Evolutionary conservation across 441 rosid species (phyloP), one percentile per base, ranked within the genome.

Genomic region (Mallotus japonicus): DNA sequence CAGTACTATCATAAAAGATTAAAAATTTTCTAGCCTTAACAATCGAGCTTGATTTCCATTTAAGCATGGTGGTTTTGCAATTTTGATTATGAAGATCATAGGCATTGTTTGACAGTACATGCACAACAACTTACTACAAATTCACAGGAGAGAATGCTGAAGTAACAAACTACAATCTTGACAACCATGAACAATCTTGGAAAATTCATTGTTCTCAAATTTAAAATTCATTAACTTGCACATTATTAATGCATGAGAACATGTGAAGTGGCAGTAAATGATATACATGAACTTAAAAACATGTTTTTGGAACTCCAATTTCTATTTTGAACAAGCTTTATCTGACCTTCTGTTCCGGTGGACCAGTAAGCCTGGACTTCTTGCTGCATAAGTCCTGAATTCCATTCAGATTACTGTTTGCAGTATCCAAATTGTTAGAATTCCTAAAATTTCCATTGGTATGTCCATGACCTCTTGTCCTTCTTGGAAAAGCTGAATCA

Each of bases 261-360:
- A 28, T 62, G 70, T 47, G 63, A 65, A 63, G 60, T 16, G 42
- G 22, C 17, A 8, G 40, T 34, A 34, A 34, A 34, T 34, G 40
- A 63, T 56, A 61, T 8, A 10, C 7, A 16, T 34, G 13, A 40
- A 15, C 40, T 44, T 32, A 73, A 37, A 37, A 61, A 19, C 10
- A 54, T 4, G 17, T 28, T 17, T 22, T 68, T 28, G 14, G 34
- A 65, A 51, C 16, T 28, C 37, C 69, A 40, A 53, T 24, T 50
- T 51, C 15, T 74, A 37, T 32, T 51, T 60, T 40, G 37, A 15
- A 40, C 53, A n/a, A 5, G 7, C 61, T 54, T 77, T 49, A 55
- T n/a, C 86, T 72, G 62, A 88, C 98, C 97, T 92, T 96, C 70
- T 93, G 94, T 77, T 93, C 99, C 47, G 92, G 95, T 16, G 96